These are phyloP conservation scores for Herpetomonas tarakana DNA, from an alignment of 208 protist species.

Conservation along the genomic window DNA sequence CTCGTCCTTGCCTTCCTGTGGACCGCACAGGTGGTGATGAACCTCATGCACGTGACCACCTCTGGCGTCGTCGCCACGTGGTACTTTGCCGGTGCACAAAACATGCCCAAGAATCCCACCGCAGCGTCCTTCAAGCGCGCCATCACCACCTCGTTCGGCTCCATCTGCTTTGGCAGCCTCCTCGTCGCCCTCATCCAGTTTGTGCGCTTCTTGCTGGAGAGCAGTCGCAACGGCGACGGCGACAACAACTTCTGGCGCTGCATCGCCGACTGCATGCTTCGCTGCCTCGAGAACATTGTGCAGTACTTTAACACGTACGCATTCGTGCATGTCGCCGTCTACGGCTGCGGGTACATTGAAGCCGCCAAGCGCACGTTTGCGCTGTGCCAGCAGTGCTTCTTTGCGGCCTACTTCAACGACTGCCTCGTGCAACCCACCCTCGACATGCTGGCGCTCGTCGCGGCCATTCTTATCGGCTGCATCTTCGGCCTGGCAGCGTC, in stretches of 20 bases:
- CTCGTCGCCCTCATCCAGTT: slow-evolving; percentile 86
- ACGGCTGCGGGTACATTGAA: slow-evolving; percentile 89
- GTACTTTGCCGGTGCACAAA: slow-evolving; percentile 80
- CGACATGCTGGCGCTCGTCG: slow-evolving; percentile 45
- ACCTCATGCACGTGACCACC: slow-evolving; percentile 85
- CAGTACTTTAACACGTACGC: slow-evolving; percentile 93
- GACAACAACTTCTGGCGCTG: slow-evolving; percentile 35
- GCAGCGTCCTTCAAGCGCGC: slow-evolving; percentile 67
- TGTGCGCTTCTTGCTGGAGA: slow-evolving; percentile 51
- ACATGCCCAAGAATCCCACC: slow-evolving; percentile 73
- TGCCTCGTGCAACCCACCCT: slow-evolving; percentile 69
- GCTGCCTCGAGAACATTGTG: slow-evolving; percentile 68
- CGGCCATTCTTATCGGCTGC: slow-evolving; percentile 51
- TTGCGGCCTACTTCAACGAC: slow-evolving; percentile 89
- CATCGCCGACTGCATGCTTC: slow-evolving; percentile 40
- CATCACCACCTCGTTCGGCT: slow-evolving; percentile 83
- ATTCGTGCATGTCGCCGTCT: slow-evolving; percentile 92
- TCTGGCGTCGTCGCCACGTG: slow-evolving; percentile 78
- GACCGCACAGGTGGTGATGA: slow-evolving; percentile 66
- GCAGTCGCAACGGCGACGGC: slow-evolving; percentile 27
- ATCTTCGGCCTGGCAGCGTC: slow-evolving; percentile 27
- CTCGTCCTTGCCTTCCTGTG: slow-evolving; percentile 64
- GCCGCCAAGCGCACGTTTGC: slow-evolving; percentile 84
- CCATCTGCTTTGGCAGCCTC: slow-evolving; percentile 91
- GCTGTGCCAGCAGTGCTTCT: slow-evolving; percentile 77